Base-by-base conservation (phyloP, 2,329 filamentous ascomycete genomes). In the Aureobasidium melanogenum region DNA sequence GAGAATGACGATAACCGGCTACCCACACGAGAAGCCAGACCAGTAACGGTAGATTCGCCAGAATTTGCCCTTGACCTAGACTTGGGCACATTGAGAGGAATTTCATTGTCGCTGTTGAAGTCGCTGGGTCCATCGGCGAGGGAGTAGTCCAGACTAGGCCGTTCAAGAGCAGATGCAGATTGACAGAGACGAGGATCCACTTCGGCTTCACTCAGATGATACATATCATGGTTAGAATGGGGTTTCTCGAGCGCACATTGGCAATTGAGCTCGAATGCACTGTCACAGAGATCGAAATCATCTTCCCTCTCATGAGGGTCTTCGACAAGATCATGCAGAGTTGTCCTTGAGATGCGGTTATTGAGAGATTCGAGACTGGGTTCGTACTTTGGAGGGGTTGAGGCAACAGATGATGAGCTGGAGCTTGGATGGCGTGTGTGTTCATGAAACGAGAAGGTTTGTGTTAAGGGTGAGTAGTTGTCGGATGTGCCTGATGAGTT, bases 301-400 rank as follows among this genome's bases (percentile, higher is more conserved):
- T 86, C 83, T 24, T 88, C 88, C 59, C 82, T 82, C 71, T 92
- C 88, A 44, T 85, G 75, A 2, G 88, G 86, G 69, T 96, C 91
- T 73, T 97, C 92, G 69, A 91, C 84, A 22, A 97, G 88, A 68
- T 94, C 89, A 17, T 90, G 88, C 64, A 97, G 79, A 57, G 81
- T 82, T 63, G 84, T 81, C 74, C 89, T 89, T 68, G 80, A 79
- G 0, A 83, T 77, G 77, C 79, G 55, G 41, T 68, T 69, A 76
- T 81, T 62, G 80, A 86, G 63, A 80, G 87, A 60, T 80, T 86
- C 64, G 74, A 69, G 75, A 32, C 39, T 46, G 75, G 66, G 66
- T 8, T 85, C 84, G 66, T 75, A 75, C 5, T 73, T 70, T 22
- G 80, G 76, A 17, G 82, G 78, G 34, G 80, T 77, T 9, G 89